Evolutionary conservation across 768 basidiomycete genomes (phyloP).

Genomic region (Lactarius psammicola): DNA sequence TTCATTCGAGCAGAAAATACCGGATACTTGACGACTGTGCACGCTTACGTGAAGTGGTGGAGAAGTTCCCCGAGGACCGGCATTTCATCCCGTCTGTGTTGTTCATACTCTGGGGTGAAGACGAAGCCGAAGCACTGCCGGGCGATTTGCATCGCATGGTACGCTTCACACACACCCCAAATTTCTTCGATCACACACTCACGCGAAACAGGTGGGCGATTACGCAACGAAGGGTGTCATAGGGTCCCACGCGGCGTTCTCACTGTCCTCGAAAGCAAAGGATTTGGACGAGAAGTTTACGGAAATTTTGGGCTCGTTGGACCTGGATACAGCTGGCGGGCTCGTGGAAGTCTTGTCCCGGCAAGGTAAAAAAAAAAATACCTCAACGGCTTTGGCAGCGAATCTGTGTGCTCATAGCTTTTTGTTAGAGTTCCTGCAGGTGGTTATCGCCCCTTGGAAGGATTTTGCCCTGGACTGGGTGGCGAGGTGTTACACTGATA

Average conservation of each 20-base stretch:
- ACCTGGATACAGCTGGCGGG: conserved; percentile 57
- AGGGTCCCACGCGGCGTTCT: conserved; percentile 44
- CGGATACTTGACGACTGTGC: conserved; percentile 69
- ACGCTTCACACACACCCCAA: conserved; percentile 25
- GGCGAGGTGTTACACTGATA: conserved; percentile 34
- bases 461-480: conserved; percentile 24
- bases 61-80: conserved; percentile 50
- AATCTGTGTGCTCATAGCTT: background rate
- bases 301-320: conserved; percentile 40
- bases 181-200: conserved; percentile 10
- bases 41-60: conserved; percentile 63
- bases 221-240: conserved; percentile 45
- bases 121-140: conserved; percentile 38
- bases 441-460: conserved; percentile 20
- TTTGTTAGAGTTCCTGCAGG: conserved; percentile 16
- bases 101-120: conserved; percentile 58
- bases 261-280: conserved; percentile 49
- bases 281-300: conserved; percentile 60
- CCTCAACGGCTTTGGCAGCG: background rate
- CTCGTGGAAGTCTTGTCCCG: conserved; percentile 48
- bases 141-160: conserved; percentile 65
- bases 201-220: conserved; percentile 45
- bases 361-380: conserved; percentile 40
- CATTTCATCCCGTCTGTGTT: conserved; percentile 64
- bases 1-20: conserved; percentile 57